These are phyloP conservation scores for Haplosporangium gracile DNA, from an alignment of 192 early-diverging fungal genomes.

Conservation along the genomic window DNA sequence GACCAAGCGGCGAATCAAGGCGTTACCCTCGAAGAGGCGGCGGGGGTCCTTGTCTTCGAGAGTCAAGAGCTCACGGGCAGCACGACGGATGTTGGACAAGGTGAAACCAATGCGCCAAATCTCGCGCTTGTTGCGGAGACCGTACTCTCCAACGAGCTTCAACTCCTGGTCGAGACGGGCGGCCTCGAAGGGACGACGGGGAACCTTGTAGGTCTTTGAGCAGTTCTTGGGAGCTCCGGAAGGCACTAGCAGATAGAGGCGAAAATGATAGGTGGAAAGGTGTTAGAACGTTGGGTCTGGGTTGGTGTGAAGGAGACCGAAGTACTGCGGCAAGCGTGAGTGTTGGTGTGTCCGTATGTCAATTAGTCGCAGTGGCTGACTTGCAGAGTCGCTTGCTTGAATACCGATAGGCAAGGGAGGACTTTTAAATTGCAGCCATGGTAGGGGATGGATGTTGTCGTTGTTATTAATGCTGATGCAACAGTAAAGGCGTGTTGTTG, in stretches of 20 bases:
- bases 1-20: conserved; percentile 98
- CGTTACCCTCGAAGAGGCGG: conserved; percentile 99
- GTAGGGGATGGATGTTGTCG: neutral
- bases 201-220: conserved; percentile 95
- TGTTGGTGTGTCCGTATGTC: neutral
- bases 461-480: no score
- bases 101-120: conserved; percentile 98
- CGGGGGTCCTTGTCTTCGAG: conserved; percentile 96
- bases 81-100: conserved; percentile 99
- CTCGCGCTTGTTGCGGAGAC: conserved; percentile 99
- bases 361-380: neutral
- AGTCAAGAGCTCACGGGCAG: conserved; percentile 99
- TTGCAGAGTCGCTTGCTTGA: neutral
- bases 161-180: conserved; percentile 95
- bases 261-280: conserved; percentile 14
- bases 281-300: conserved; percentile 4
- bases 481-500: no score
- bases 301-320: neutral
- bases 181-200: conserved; percentile 95
- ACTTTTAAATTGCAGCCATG: neutral
- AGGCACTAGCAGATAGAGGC: conserved; percentile 24
- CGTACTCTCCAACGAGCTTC: conserved; percentile 96
- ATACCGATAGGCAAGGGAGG: neutral
- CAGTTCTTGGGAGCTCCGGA: conserved; percentile 63
- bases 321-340: neutral